Percentiles rank a stretch among this genome's conserved stretches.
Conservation (phyloP, 208 protist genomes). For the Phytomonas sp. region DNA sequence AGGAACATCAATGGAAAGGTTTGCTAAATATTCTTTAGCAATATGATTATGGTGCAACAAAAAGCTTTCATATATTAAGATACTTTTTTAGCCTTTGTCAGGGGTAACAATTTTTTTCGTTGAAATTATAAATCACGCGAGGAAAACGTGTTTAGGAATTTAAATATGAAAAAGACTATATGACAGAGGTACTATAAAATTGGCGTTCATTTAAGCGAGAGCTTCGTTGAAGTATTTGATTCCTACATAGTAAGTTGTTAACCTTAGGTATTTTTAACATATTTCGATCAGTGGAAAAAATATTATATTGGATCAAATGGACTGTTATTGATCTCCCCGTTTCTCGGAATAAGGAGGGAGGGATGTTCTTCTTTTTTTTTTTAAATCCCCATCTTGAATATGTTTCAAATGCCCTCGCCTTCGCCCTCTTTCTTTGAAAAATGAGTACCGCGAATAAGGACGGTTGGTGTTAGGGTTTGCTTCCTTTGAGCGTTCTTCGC, state of each 20-base stretch:
- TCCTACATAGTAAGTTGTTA: neutral
- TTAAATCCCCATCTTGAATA: neutral
- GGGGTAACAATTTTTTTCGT: constrained; percentile 8
- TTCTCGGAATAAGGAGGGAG: constrained; percentile 23
- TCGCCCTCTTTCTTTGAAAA: constrained; percentile 13
- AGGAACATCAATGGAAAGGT: neutral
- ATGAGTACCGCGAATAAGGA: neutral
- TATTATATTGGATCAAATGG: constrained; percentile 8
- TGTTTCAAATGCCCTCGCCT: constrained; percentile 1
- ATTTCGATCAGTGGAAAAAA: constrained; percentile 6
- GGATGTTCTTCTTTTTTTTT: neutral
- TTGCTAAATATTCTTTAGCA: neutral
- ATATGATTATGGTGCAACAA: neutral
- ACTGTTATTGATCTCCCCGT: neutral
- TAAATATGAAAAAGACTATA: constrained; percentile 13
- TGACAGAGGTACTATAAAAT: constrained; percentile 5
- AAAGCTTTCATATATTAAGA: constrained; percentile 2
- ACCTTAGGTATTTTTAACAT: neutral
- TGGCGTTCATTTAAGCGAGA: neutral
- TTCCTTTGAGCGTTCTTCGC: constrained; percentile 13
- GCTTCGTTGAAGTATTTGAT: neutral
- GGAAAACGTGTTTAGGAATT: neutral
- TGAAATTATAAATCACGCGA: neutral
- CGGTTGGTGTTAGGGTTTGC: constrained; percentile 8
- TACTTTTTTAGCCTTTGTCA: neutral